Conservation (phyloP, 352 stramenopile species). For the Phytophthora multivora region DNA sequence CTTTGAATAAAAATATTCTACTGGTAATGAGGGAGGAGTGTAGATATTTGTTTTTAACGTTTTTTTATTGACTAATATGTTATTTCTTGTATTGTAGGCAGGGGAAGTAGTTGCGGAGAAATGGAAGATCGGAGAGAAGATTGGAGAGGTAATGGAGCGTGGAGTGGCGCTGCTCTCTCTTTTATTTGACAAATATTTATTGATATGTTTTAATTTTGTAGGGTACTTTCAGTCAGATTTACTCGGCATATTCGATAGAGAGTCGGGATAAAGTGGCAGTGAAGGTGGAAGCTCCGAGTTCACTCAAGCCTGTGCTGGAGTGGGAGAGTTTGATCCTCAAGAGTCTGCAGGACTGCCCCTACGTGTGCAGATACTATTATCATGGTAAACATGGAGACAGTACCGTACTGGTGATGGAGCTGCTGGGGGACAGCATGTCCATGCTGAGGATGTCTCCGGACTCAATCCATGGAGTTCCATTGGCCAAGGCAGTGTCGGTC, state of each 20-base stretch:
- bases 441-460: slow-evolving; percentile 84
- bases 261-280: slow-evolving; percentile 79
- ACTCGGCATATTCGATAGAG: slow-evolving; percentile 82
- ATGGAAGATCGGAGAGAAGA: slow-evolving; percentile 90
- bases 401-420: slow-evolving; percentile 89
- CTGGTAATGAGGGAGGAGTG: slow-evolving; percentile 39
- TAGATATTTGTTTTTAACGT: slow-evolving; percentile 3
- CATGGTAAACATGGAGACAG: slow-evolving; percentile 87
- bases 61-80: slow-evolving; percentile 3
- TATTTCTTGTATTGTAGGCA: slow-evolving; percentile 39
- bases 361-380: slow-evolving; percentile 87
- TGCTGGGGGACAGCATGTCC: slow-evolving; percentile 89
- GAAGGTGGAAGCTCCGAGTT: slow-evolving; percentile 86
- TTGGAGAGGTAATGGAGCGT: slow-evolving; percentile 63
- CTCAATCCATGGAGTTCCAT: slow-evolving; percentile 76
- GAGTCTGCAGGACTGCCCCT: slow-evolving; percentile 79
- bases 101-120: slow-evolving; percentile 83
- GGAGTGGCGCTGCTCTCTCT: slow-evolving; percentile 1
- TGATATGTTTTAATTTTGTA: slow-evolving; percentile 17
- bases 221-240: slow-evolving; percentile 91
- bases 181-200: slow-evolving; percentile 7
- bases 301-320: slow-evolving; percentile 88
- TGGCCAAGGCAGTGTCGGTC: slow-evolving; percentile 73
- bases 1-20: slow-evolving; percentile 86
- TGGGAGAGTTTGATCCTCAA: slow-evolving; percentile 90